A percentile compares a stretch with the other conserved stretches of the same genome.
Evolutionary conservation across 2,329 filamentous ascomycete genomes (phyloP).

Genomic region (Dactylellina sp.): DNA sequence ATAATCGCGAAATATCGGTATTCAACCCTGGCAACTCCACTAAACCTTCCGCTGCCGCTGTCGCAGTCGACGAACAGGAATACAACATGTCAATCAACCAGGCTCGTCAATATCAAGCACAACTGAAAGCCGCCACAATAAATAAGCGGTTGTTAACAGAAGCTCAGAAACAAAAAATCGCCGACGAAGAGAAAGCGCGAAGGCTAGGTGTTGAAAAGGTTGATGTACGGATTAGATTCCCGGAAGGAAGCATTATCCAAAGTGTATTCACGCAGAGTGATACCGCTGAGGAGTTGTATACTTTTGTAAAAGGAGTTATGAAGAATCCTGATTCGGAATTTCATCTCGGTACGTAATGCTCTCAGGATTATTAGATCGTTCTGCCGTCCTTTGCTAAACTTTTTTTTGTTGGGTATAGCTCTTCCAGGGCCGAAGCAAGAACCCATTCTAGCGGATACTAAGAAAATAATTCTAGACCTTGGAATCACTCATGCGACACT

Average conservation of each 20-base stretch:
- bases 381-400: neutral
- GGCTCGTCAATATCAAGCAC: slow-evolving; percentile 78
- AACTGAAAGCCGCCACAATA: slow-evolving; percentile 72
- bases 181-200: slow-evolving; percentile 72
- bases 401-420: slow-evolving; percentile 13
- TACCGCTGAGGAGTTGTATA: slow-evolving; percentile 78
- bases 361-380: neutral
- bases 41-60: slow-evolving; percentile 77
- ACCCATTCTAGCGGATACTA: slow-evolving; percentile 22
- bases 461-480: slow-evolving; percentile 49
- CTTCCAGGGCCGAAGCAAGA: slow-evolving; percentile 53
- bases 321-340: slow-evolving; percentile 75
- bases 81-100: slow-evolving; percentile 81
- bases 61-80: slow-evolving; percentile 70
- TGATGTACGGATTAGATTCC: slow-evolving; percentile 84
- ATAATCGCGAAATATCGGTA: slow-evolving; percentile 72
- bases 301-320: slow-evolving; percentile 79
- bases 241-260: slow-evolving; percentile 83
- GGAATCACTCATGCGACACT: slow-evolving; percentile 48
- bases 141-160: slow-evolving; percentile 86
- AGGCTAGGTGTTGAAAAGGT: slow-evolving; percentile 74
- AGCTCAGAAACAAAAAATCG: slow-evolving; percentile 77
- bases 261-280: slow-evolving; percentile 76
- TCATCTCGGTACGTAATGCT: slow-evolving; percentile 72
- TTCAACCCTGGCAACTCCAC: slow-evolving; percentile 81